Conservation (phyloP, 2,329 filamentous ascomycete genomes). For the Aspergillus sp. region DNA sequence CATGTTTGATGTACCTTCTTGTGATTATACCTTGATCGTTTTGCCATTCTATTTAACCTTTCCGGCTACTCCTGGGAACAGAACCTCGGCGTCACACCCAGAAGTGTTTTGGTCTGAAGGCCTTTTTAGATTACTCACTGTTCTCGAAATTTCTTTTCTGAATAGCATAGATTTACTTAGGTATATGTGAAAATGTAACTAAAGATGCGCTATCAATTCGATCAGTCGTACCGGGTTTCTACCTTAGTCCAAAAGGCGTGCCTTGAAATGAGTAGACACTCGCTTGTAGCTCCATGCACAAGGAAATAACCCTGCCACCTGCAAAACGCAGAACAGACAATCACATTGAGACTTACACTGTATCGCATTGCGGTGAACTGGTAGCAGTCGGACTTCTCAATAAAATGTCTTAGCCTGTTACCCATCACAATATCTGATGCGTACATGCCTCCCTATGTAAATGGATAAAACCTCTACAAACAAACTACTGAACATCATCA, state of each 20-base stretch:
- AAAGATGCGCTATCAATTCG: background rate
- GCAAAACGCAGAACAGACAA: background rate
- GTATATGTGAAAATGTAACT: background rate
- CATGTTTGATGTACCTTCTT: background rate
- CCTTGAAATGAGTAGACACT: background rate
- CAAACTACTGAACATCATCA: too few species aligned
- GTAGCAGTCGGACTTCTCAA: background rate
- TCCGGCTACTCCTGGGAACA: background rate
- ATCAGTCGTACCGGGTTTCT: too few species aligned
- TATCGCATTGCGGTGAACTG: background rate
- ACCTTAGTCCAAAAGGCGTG: background rate
- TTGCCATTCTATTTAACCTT: background rate
- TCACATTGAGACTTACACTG: background rate
- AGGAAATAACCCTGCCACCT: background rate
- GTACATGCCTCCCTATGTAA: background rate
- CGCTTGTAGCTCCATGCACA: too few species aligned
- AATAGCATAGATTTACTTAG: background rate
- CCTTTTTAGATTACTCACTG: background rate
- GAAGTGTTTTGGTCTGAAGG: background rate
- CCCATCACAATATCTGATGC: background rate
- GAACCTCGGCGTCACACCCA: background rate
- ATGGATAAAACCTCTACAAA: background rate
- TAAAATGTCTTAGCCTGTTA: background rate
- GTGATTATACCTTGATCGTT: background rate
- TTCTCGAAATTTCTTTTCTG: background rate